phyloP scores from a whole-genome alignment of 345 rosid species.

The Citrus maxima region DNA sequence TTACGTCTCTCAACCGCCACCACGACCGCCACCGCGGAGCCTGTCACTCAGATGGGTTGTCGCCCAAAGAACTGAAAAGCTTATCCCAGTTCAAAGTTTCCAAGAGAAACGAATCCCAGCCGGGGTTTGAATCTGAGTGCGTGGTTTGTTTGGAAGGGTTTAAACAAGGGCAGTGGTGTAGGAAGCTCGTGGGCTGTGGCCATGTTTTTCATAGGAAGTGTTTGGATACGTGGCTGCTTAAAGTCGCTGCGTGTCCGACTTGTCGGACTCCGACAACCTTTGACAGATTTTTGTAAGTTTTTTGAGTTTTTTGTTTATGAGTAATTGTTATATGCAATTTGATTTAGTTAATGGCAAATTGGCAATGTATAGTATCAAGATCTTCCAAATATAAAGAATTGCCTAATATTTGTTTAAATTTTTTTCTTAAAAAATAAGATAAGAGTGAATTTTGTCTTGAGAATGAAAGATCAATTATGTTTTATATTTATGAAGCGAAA shows the following conservation, averaged over 20 bases:
- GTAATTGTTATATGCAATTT: not conserved
- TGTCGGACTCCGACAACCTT: conserved; percentile 44
- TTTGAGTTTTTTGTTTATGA: conserved; percentile 2
- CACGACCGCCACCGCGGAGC: conserved; percentile 24
- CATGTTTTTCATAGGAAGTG: conserved; percentile 80
- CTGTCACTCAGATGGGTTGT: conserved; percentile 37
- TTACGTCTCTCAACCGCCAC: conserved; percentile 43
- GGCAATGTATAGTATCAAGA: not conserved
- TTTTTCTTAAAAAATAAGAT: not conserved
- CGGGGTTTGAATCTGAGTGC: conserved; percentile 41
- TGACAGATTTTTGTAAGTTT: conserved; percentile 36
- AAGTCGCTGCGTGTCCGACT: conserved; percentile 67
- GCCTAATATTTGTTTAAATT: not conserved
- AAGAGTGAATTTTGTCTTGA: not conserved
- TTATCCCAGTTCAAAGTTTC: conserved; percentile 61
- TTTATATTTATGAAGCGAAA: not conserved
- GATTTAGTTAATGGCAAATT: not conserved
- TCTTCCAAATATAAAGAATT: not conserved
- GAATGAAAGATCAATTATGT: not conserved
- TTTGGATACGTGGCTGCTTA: conserved; percentile 77
- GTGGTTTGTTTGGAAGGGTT: conserved; percentile 76
- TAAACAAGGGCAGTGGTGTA: conserved; percentile 80
- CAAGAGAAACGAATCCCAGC: conserved; percentile 6
- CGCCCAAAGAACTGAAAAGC: conserved; percentile 44
- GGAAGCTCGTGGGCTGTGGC: conserved; percentile 63